Conservation (phyloP, 2,329 filamentous ascomycete genomes). For the Fusarium nodosum region DNA sequence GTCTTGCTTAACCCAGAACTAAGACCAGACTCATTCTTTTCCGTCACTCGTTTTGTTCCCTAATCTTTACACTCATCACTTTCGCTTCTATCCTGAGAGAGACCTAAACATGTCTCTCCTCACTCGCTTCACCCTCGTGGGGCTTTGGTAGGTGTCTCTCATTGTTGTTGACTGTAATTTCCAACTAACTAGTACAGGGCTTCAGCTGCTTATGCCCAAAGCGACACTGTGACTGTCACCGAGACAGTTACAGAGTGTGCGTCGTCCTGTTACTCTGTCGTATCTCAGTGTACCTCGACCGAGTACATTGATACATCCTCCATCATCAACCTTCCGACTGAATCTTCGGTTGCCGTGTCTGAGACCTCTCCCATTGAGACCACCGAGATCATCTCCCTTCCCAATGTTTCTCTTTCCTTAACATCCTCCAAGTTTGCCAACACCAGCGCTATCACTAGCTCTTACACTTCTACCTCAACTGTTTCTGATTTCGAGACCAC, state of each 20-base stretch:
- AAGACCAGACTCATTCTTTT: constrained; percentile 37
- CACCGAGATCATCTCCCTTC: constrained; percentile 22
- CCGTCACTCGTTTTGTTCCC: constrained; percentile 47
- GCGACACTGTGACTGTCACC: constrained; percentile 52
- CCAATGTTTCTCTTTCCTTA: constrained; percentile 16
- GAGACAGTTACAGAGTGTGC: constrained; percentile 52
- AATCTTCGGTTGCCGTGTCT: constrained; percentile 20
- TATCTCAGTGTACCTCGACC: constrained; percentile 43
- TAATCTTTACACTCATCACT: constrained; percentile 3
- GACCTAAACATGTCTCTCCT: constrained; percentile 44
- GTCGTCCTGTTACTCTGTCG: constrained; percentile 44
- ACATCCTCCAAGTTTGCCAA: constrained; percentile 23
- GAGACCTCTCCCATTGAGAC: constrained; percentile 8
- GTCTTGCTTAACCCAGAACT: constrained; percentile 23
- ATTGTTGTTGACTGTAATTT: background rate
- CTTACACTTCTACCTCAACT: constrained; percentile 16
- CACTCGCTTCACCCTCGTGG: constrained; percentile 48
- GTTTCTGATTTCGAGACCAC: constrained; percentile 1
- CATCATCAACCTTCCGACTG: constrained; percentile 10
- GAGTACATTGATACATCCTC: constrained; percentile 33
- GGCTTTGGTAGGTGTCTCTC: constrained; percentile 47
- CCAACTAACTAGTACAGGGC: constrained; percentile 38
- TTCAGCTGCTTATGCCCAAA: constrained; percentile 43
- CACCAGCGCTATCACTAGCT: background rate
- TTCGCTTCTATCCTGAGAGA: constrained; percentile 28